Conservation (phyloP, 2,329 filamentous ascomycete genomes). For the Penicillium olsonii region DNA sequence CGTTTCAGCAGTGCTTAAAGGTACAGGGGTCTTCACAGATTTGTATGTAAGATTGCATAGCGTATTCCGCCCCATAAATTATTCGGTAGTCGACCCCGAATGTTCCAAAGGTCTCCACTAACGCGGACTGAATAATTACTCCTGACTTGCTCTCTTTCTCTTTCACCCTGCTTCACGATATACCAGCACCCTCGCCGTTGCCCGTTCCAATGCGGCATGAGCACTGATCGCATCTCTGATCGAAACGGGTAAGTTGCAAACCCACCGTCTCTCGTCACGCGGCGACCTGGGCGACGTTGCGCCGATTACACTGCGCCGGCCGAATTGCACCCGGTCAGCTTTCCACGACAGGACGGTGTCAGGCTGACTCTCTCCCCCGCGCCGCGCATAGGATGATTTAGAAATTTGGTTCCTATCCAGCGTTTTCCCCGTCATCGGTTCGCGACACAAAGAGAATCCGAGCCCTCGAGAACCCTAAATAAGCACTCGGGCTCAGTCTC, state of each 20-base stretch:
- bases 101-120: constrained; percentile 8
- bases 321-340: constrained; percentile 11
- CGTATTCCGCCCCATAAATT: constrained; percentile 6
- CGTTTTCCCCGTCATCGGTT: constrained; percentile 14
- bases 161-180: neutral
- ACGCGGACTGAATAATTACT: constrained; percentile 9
- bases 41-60: constrained; percentile 6
- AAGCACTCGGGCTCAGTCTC: constrained; percentile 7
- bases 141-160: constrained; percentile 8
- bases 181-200: neutral
- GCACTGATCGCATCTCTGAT: constrained; percentile 9
- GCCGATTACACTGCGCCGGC: constrained; percentile 6
- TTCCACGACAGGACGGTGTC: constrained; percentile 4
- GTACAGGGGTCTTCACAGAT: constrained; percentile 3
- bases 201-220: constrained; percentile 1
- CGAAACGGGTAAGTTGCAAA: constrained; percentile 17
- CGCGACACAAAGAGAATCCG: constrained; percentile 3
- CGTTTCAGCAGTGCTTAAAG: constrained; percentile 3
- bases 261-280: constrained; percentile 3
- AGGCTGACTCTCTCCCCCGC: constrained; percentile 15
- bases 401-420: constrained; percentile 23
- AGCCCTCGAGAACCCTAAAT: constrained; percentile 6
- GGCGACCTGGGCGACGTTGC: constrained; percentile 8
- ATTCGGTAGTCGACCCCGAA: constrained; percentile 18
- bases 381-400: constrained; percentile 28